Base-by-base conservation (phyloP, 805 yeast genomes). In the Starmerella stigmatis region DNA sequence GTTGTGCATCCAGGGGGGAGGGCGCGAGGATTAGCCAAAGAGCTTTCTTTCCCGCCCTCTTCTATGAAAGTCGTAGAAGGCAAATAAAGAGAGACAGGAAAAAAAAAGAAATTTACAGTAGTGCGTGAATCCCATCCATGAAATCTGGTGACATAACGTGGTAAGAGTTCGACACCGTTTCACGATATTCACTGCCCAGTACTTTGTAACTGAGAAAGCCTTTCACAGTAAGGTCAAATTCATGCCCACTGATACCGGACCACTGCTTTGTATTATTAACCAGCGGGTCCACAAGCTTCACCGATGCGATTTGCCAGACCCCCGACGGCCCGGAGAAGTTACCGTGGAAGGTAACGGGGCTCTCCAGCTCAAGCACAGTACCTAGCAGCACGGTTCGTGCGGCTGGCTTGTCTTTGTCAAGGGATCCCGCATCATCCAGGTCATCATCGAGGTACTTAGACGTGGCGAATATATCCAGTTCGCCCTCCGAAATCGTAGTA, bases 201-300 rank as follows among this genome's bases (percentile, higher is more conserved):
- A 94, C 67, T 41, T 73, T 75, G 62, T 89, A 89, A 57, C 75
- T 77, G 59, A 89, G 70, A 19, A 79, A 77, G 1, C 97, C 97
- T 41, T 94, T 69, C 3, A 89, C 70, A 17, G 86, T 81, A 53
- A 89, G 66, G 49, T 86, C 95, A 61, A 88, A 89, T 11, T 94
- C 94, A 58, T 83, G 75, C 49, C 76, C 74, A 10, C 81, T 76
- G 11, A 89, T 75, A 11, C 69, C 67, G 42, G 75, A 73, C 97
- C 97, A 88, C 22, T 55, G 56, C 5, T 53, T 57, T 6, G 56
- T 52, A 26, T 52, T 60, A 52, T 68, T 63, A 13, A 57, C 63
- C 17, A 94, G 92, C 0, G 96, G 96, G 44, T 75, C 73, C 13
- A 79, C 48, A 17, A 89, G 68, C 57, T 81, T 82, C 9, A 86